Conservation (phyloP, 345 rosid genomes). For the Syzygium aromaticum region DNA sequence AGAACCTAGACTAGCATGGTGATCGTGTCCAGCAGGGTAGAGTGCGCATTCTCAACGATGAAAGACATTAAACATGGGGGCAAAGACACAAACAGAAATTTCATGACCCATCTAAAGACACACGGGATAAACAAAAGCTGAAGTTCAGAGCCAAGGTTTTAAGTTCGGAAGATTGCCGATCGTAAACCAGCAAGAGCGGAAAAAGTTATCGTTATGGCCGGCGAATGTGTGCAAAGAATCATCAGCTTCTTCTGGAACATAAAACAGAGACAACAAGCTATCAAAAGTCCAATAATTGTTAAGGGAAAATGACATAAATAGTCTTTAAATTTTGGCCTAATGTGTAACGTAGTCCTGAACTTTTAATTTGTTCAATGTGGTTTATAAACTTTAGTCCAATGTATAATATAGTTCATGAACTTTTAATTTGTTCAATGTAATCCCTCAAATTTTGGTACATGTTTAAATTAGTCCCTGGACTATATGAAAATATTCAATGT, state of each 20-base stretch:
- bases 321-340: too few species aligned
- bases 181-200: background rate
- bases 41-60: background rate
- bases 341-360: too few species aligned
- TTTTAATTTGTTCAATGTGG: too few species aligned
- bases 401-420: too few species aligned
- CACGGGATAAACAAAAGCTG: background rate
- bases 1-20: background rate
- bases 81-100: background rate
- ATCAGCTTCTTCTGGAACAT: slow-evolving; percentile 49
- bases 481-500: too few species aligned
- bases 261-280: background rate
- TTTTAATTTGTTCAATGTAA: too few species aligned
- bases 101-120: background rate
- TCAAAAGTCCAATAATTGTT: background rate
- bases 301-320: too few species aligned
- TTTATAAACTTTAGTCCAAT: too few species aligned
- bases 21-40: background rate
- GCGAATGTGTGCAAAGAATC: slow-evolving; percentile 81
- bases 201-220: slow-evolving; percentile 52
- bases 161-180: background rate
- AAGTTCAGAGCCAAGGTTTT: background rate
- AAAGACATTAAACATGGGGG: background rate
- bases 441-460: too few species aligned
- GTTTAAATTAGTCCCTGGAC: too few species aligned